Evolutionary conservation across 2,329 filamentous ascomycete genomes (phyloP), one percentile per base, ranked within the genome.

Genomic region (Paramyrothecium roridum): DNA sequence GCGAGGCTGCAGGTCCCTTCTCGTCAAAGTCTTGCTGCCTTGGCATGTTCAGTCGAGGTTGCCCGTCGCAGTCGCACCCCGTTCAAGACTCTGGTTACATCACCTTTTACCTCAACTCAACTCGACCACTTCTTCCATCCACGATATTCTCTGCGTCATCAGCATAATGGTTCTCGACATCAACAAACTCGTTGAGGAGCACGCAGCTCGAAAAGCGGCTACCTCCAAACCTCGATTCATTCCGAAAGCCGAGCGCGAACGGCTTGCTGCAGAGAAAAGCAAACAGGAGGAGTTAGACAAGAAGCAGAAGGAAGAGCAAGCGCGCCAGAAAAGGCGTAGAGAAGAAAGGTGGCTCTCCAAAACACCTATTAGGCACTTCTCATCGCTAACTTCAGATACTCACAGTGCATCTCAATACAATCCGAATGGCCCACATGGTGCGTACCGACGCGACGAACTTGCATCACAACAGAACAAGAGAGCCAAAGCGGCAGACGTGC

Each of bases 191-290:
- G 75, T 96, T 21, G 85, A 86, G 62, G 89, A 93, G 75, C 96
- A 96, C 79, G 90, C 89, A 68, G 91, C 90, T 58, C 88, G 90
- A 26, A 91, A 95, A 73, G 89, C 89, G 37, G 91, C 89, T 17
- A 88, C 91, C 11, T 83, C 90, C 54, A 96, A 95, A 79, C 92
- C 92, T 6, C 93, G 91, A 70, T 96, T 96, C 69, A 77, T 96
- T 21, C 89, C 90, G 4, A 95, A 90, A 76, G 88, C 89, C 33
- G 84, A 96, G 70, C 84, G 93, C 54, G 91, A 96, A 69, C 84
- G 86, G 57, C 73, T 96, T 23, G 91, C 91, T 30, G 79, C 91
- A 17, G 90, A 96, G 67, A 91, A 91, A 75, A 81, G 85, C 33
- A 80, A 84, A 67, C 90, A 92, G 74, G 82, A 88, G 48, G 80